Percentiles rank a stretch among this genome's conserved stretches.
These are phyloP conservation scores for Sporormia fimetaria DNA, from an alignment of 495 filamentous ascomycete genomes.

Conservation along the genomic window DNA sequence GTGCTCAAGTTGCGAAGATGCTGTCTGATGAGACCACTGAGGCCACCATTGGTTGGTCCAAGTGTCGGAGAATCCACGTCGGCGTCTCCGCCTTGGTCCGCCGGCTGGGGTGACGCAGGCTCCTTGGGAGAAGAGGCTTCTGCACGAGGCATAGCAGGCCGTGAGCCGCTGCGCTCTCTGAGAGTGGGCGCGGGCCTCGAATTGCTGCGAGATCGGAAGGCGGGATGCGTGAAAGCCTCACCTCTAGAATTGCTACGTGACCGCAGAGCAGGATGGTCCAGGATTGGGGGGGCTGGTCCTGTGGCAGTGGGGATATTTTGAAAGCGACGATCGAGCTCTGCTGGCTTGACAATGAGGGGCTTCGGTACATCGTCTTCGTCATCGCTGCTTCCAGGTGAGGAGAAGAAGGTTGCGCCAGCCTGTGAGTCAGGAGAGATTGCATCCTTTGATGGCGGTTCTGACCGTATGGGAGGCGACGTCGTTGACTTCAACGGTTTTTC, in stretches of 20 bases:
- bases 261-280: constrained; percentile 20
- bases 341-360: background rate
- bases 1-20: constrained; percentile 79
- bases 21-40: constrained; percentile 73
- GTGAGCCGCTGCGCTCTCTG: no score
- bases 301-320: constrained; percentile 14
- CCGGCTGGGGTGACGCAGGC: constrained; percentile 16
- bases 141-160: background rate
- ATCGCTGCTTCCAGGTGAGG: constrained; percentile 20
- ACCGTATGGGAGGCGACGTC: background rate
- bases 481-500: constrained; percentile 19
- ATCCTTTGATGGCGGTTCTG: constrained; percentile 3
- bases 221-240: no score
- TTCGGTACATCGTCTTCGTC: constrained; percentile 19
- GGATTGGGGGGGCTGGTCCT: constrained; percentile 15
- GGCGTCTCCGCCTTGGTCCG: constrained; percentile 11
- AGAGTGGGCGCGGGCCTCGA: constrained; percentile 1
- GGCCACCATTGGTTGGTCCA: constrained; percentile 50
- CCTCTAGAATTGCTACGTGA: constrained; percentile 6
- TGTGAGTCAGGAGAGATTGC: constrained; percentile 11
- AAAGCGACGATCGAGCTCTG: constrained; percentile 10
- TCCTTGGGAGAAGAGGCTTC: background rate
- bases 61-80: constrained; percentile 70
- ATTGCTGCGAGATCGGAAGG: no score
- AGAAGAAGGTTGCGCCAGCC: constrained; percentile 18